These are phyloP conservation scores for Guyanaporus albipodus DNA, from an alignment of 768 basidiomycete species.

Conservation along the genomic window DNA sequence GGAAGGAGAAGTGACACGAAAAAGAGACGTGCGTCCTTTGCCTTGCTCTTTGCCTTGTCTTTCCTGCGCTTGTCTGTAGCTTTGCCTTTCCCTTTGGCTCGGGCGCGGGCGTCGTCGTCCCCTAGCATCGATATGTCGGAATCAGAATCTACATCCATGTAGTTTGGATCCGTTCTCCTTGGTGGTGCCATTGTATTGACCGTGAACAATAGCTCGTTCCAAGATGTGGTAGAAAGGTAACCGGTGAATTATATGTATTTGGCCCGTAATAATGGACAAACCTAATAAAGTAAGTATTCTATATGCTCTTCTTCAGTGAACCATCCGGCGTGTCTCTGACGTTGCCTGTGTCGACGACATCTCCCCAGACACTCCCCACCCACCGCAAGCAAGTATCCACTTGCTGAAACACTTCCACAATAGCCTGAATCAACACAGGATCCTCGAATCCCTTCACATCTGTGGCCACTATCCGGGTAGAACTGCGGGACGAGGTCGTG, in stretches of 20 bases:
- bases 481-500: not conserved
- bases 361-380: conserved; percentile 54
- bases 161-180: conserved; percentile 28
- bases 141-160: conserved; percentile 63
- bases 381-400: conserved; percentile 45
- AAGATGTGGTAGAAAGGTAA: too few relatives aligned
- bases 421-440: conserved; percentile 44
- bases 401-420: conserved; percentile 39
- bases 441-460: conserved; percentile 68
- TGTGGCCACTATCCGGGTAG: conserved; percentile 3
- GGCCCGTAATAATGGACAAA: too few relatives aligned
- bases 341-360: conserved; percentile 29
- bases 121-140: conserved; percentile 66
- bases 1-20: not conserved
- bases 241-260: too few relatives aligned
- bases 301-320: too few relatives aligned
- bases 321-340: too few relatives aligned
- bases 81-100: conserved; percentile 57
- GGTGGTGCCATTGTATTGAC: conserved; percentile 22
- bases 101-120: conserved; percentile 43
- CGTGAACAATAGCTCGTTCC: not conserved
- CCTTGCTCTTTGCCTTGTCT: conserved; percentile 45
- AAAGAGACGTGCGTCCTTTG: conserved; percentile 29
- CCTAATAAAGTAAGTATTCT: too few relatives aligned
- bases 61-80: conserved; percentile 47